A percentile compares a stretch with the other conserved stretches of the same genome.
Conservation (phyloP, 1,284 basidiomycete species). For the Ceratobasidium sp. region DNA sequence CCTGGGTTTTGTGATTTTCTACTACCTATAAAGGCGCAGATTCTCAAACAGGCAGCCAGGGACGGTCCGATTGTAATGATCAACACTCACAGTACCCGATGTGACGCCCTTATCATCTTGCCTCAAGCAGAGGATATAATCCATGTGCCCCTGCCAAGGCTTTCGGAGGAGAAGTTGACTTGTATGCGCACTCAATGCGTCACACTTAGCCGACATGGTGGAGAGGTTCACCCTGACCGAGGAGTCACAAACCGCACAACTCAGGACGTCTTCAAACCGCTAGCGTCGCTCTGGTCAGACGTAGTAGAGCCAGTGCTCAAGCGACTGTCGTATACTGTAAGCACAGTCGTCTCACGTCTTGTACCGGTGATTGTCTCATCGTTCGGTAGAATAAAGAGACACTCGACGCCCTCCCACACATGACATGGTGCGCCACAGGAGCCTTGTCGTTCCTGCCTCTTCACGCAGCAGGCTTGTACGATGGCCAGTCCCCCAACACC, state of each 20-base stretch:
- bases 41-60: neutral
- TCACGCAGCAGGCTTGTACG: neutral
- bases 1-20: neutral
- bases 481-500: no score
- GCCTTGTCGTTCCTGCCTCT: neutral
- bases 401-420: neutral
- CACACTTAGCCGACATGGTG: neutral
- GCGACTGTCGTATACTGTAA: neutral
- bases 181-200: neutral
- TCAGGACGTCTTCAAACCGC: no score
- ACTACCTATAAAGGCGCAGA: neutral
- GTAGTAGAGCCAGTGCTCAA: neutral
- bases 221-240: no score
- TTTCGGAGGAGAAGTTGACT: neutral
- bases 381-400: neutral
- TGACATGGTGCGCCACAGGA: constrained; percentile 6
- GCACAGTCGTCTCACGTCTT: neutral
- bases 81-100: neutral
- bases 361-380: neutral
- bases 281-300: neutral
- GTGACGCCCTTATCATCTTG: neutral
- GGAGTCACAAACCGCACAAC: no score
- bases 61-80: neutral
- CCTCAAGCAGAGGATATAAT: no score
- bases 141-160: neutral